Conservation (phyloP, 2,329 filamentous ascomycete genomes). For the Colletotrichum trifolii region DNA sequence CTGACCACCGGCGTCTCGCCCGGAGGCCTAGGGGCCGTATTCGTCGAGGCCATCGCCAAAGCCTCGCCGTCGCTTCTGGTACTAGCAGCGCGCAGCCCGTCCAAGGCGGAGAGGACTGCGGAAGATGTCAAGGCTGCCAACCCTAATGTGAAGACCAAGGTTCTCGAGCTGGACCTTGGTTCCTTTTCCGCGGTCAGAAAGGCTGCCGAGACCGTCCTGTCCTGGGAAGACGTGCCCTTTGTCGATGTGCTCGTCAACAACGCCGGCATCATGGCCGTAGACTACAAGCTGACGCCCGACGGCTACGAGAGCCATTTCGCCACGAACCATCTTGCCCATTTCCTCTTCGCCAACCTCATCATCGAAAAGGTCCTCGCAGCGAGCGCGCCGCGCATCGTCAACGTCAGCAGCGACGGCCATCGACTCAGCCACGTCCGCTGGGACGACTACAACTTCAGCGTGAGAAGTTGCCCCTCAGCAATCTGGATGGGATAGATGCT, state of each 20-base stretch:
- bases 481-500: slow-evolving; percentile 39
- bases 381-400: slow-evolving; percentile 51
- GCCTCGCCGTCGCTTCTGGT: slow-evolving; percentile 54
- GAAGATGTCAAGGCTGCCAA: slow-evolving; percentile 46
- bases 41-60: slow-evolving; percentile 51
- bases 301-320: slow-evolving; percentile 58
- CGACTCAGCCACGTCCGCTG: slow-evolving; percentile 45
- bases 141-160: slow-evolving; percentile 47
- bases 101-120: slow-evolving; percentile 53
- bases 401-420: slow-evolving; percentile 50
- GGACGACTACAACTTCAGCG: slow-evolving; percentile 47
- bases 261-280: slow-evolving; percentile 54
- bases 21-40: slow-evolving; percentile 49
- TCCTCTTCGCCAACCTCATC: slow-evolving; percentile 57
- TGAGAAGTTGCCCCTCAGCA: slow-evolving; percentile 29
- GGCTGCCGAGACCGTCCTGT: slow-evolving; percentile 49
- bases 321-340: slow-evolving; percentile 59
- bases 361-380: slow-evolving; percentile 54
- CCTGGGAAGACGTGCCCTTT: slow-evolving; percentile 44
- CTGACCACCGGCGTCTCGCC: slow-evolving; percentile 55
- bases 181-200: slow-evolving; percentile 51
- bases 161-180: slow-evolving; percentile 51
- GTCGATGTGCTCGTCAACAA: slow-evolving; percentile 59
- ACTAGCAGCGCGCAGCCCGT: slow-evolving; percentile 54
- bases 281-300: slow-evolving; percentile 49